A percentile compares a stretch with the other conserved stretches of the same genome.
These are phyloP conservation scores for Raphanus raphanistrum DNA, from an alignment of 345 rosid genomes.

Conservation along the genomic window DNA sequence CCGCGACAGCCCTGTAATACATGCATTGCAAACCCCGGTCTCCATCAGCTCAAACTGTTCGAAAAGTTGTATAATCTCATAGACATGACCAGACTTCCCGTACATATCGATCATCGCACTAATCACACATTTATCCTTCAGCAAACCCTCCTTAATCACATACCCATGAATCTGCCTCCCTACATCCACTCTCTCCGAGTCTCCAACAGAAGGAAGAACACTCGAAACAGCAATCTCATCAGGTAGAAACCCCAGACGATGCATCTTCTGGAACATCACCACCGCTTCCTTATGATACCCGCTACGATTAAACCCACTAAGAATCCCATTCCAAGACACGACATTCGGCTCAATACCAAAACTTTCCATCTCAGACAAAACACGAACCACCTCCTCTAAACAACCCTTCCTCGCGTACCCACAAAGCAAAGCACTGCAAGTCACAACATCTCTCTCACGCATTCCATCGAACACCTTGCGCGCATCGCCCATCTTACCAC, in stretches of 20 bases:
- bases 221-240: slow-evolving; percentile 52
- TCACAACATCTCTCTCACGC: slow-evolving; percentile 49
- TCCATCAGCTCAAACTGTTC: slow-evolving; percentile 45
- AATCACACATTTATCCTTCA: slow-evolving; percentile 43
- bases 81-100: slow-evolving; percentile 50
- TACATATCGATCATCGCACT: slow-evolving; percentile 60
- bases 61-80: slow-evolving; percentile 43
- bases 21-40: slow-evolving; percentile 58
- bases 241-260: slow-evolving; percentile 45
- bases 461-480: slow-evolving; percentile 55
- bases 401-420: slow-evolving; percentile 53
- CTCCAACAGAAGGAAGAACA: slow-evolving; percentile 55
- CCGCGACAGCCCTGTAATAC: slow-evolving; percentile 55
- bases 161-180: slow-evolving; percentile 60
- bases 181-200: slow-evolving; percentile 39
- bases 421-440: slow-evolving; percentile 56
- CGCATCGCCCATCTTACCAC: slow-evolving; percentile 48
- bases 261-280: slow-evolving; percentile 52
- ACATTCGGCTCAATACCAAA: slow-evolving; percentile 46
- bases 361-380: slow-evolving; percentile 40
- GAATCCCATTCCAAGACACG: slow-evolving; percentile 70
- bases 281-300: slow-evolving; percentile 45
- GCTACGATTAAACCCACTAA: slow-evolving; percentile 64
- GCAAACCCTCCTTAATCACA: slow-evolving; percentile 48
- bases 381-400: slow-evolving; percentile 42